Conservation (phyloP, 805 yeast species). For the Schizosaccharomyces octosporus region DNA sequence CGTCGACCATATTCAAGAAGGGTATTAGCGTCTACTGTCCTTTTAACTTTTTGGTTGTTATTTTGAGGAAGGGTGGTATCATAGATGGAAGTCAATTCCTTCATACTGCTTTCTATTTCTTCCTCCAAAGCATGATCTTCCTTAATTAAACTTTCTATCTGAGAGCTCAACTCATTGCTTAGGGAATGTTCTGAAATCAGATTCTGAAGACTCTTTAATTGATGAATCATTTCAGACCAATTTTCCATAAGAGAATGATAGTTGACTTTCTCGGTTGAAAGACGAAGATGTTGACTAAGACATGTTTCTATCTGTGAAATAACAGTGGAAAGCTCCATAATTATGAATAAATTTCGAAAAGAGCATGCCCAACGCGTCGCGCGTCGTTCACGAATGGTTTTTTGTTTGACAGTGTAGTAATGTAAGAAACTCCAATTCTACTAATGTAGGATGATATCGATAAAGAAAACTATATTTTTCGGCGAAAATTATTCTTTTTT, state of each 20-base stretch:
- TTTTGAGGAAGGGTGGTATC: background rate
- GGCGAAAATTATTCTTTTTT: no score
- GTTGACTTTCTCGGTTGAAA: background rate
- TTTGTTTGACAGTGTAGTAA: no score
- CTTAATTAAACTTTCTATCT: background rate
- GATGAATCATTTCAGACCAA: background rate
- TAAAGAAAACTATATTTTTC: no score
- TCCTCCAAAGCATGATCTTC: background rate
- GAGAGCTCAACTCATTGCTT: background rate
- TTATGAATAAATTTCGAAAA: background rate
- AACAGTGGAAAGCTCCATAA: background rate
- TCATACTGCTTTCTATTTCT: background rate
- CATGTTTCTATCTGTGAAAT: background rate
- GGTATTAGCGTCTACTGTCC: conserved; percentile 1
- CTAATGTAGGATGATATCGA: no score
- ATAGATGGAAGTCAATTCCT: background rate
- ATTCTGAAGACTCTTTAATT: background rate
- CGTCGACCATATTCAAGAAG: conserved; percentile 5
- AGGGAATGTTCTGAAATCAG: background rate
- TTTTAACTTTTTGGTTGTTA: background rate
- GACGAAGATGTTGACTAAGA: background rate
- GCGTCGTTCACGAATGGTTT: no score
- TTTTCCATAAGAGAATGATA: background rate
- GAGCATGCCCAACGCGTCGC: no score
- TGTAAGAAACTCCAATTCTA: no score